Evolutionary conservation across 2,329 filamentous ascomycete species (phyloP).

Genomic region (Penicillium sclerotigenum): DNA sequence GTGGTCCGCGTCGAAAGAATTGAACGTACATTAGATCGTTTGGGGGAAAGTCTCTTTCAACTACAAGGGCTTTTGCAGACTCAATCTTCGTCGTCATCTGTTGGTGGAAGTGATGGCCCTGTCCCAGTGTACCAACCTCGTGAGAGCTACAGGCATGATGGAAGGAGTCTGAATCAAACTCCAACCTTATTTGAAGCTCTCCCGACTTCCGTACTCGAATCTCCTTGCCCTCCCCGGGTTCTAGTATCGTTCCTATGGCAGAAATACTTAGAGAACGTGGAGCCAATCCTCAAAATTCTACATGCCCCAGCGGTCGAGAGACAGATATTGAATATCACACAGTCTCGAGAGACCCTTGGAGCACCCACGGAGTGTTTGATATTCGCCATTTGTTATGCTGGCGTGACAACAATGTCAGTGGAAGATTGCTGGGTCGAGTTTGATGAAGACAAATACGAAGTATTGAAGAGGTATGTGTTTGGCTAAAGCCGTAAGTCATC

Average conservation of each 20-base stretch:
- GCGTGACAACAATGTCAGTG: slow-evolving; percentile 2
- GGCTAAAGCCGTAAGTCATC: background rate
- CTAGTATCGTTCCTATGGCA: slow-evolving; percentile 19
- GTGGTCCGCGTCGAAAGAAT: slow-evolving; percentile 9
- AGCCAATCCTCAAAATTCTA: slow-evolving; percentile 56
- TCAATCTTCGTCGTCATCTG: background rate
- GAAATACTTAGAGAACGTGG: slow-evolving; percentile 38
- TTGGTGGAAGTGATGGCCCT: background rate
- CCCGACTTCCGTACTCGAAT: background rate
- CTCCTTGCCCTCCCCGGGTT: background rate
- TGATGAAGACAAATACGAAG: slow-evolving; percentile 4
- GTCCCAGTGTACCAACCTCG: background rate
- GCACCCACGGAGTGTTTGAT: slow-evolving; percentile 12
- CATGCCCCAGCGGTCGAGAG: slow-evolving; percentile 53
- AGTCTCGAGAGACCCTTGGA: background rate
- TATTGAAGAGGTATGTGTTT: slow-evolving; percentile 13
- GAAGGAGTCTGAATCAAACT: background rate
- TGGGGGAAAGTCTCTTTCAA: slow-evolving; percentile 1
- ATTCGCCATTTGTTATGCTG: slow-evolving; percentile 20
- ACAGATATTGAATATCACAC: slow-evolving; percentile 39
- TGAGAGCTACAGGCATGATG: no score
- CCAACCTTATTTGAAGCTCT: background rate
- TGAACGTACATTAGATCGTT: slow-evolving; percentile 2
- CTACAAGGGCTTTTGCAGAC: slow-evolving; percentile 6
- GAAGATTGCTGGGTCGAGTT: slow-evolving; percentile 4